phyloP scores from a whole-genome alignment of 306 rosid genomes.

The Ochetophila trinervis region DNA sequence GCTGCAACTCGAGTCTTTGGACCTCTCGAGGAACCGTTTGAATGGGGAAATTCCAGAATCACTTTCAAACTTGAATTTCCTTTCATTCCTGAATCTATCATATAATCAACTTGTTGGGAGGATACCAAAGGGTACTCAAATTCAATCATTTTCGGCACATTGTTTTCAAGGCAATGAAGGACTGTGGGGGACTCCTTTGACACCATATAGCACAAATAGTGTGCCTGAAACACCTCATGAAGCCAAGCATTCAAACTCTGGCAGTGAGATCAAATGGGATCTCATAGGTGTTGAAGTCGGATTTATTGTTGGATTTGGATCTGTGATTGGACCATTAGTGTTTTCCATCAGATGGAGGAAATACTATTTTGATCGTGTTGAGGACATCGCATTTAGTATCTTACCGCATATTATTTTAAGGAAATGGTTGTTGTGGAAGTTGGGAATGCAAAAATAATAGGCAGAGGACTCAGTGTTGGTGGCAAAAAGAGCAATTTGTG shows the following conservation, averaged over 20 bases:
- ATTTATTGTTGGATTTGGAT: conserved; percentile 9
- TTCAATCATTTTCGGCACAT: conserved; percentile 2
- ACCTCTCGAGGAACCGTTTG: conserved; percentile 1
- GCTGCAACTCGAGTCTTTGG: conserved; percentile 3
- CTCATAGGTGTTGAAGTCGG: conserved; percentile 6
- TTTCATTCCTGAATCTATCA: background rate
- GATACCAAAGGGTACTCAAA: background rate
- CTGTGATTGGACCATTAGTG: background rate
- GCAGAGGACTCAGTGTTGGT: background rate
- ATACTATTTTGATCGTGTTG: conserved; percentile 9
- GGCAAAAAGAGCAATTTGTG: too few species aligned
- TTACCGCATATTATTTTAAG: background rate
- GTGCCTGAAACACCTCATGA: too few species aligned
- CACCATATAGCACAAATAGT: background rate
- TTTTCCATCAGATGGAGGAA: conserved; percentile 16
- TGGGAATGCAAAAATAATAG: background rate
- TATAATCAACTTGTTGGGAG: conserved; percentile 1
- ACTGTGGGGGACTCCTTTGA: conserved; percentile 1
- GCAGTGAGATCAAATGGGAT: background rate
- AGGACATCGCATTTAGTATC: background rate
- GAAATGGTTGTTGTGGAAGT: conserved; percentile 5
- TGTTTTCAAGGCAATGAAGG: background rate
- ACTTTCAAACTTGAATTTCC: background rate
- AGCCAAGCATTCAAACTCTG: background rate
- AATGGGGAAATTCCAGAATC: conserved; percentile 1